phyloP scores from a whole-genome alignment of 1,284 basidiomycete species.

The Sanghuangporus baumii region DNA sequence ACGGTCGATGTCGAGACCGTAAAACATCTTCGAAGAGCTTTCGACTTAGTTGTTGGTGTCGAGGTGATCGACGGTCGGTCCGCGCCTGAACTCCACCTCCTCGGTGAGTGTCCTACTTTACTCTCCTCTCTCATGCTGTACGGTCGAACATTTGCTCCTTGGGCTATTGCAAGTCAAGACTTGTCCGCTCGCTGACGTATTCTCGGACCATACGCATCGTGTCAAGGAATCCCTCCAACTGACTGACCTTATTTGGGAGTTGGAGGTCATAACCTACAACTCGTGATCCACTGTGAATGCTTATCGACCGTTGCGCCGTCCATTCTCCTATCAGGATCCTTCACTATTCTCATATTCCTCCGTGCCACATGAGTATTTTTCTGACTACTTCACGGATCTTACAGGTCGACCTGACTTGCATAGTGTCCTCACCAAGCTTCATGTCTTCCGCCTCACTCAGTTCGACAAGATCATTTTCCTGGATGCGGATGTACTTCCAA shows the following conservation, averaged over 20 bases:
- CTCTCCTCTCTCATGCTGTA: not conserved
- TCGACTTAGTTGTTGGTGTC: conserved; percentile 86
- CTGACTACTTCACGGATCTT: conserved; percentile 13
- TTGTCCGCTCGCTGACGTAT: not conserved
- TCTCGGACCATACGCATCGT: not conserved
- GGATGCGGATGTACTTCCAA: conserved; percentile 92
- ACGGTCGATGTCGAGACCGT: conserved; percentile 85
- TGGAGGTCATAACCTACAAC: not conserved
- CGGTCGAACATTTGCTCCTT: not conserved
- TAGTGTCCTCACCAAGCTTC: conserved; percentile 91
- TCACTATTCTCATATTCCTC: conserved; percentile 3
- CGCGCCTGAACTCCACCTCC: conserved; percentile 61
- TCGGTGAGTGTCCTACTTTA: conserved; percentile 59
- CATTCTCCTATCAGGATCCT: not conserved
- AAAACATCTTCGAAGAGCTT: conserved; percentile 75
- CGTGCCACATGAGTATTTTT: conserved; percentile 6
- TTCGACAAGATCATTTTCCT: conserved; percentile 91
- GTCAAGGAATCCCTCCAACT: not conserved
- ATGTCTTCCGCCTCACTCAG: conserved; percentile 86
- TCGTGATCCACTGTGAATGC: conserved; percentile 2
- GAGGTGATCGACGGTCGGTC: conserved; percentile 75
- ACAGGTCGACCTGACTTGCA: conserved; percentile 89
- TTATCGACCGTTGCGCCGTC: not conserved
- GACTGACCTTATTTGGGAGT: not conserved
- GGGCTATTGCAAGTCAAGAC: not conserved